phyloP scores from a whole-genome alignment of 768 basidiomycete species.

The Podaxis sp. region DNA sequence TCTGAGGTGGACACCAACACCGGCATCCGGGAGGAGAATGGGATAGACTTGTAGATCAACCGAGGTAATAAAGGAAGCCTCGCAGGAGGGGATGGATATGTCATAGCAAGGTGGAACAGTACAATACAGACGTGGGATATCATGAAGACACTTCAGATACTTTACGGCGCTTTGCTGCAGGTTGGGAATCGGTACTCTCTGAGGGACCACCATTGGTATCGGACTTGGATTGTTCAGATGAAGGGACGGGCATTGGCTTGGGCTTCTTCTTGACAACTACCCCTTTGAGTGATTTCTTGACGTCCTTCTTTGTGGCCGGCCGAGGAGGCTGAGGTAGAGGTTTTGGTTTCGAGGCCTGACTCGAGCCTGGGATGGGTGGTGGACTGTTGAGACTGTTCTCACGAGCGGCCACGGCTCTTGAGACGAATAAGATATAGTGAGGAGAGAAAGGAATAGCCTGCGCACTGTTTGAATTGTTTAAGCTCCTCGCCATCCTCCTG shows the following conservation, averaged over 20 bases:
- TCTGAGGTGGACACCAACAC: constrained; percentile 82
- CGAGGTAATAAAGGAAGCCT: no score
- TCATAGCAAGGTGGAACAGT: neutral
- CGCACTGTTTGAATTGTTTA: constrained; percentile 75
- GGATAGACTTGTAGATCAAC: neutral
- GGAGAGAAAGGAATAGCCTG: constrained; percentile 2
- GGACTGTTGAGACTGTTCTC: constrained; percentile 47
- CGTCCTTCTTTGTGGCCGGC: constrained; percentile 55
- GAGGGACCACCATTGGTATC: constrained; percentile 13
- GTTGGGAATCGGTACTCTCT: constrained; percentile 24
- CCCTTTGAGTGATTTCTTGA: constrained; percentile 71
- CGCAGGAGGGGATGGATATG: neutral
- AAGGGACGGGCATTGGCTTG: constrained; percentile 34
- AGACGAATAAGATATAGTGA: constrained; percentile 11
- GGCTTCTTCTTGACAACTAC: constrained; percentile 78
- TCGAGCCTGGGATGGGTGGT: constrained; percentile 37
- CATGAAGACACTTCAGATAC: constrained; percentile 32
- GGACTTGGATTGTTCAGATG: constrained; percentile 12
- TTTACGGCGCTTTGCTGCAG: constrained; percentile 61
- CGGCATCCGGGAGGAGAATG: constrained; percentile 31
- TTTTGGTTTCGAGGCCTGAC: constrained; percentile 30
- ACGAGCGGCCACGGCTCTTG: constrained; percentile 68
- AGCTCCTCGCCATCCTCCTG: constrained; percentile 79
- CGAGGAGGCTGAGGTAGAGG: constrained; percentile 26
- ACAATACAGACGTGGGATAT: neutral